These are phyloP conservation scores for Colletotrichum tabaci DNA, from an alignment of 2,329 filamentous ascomycete species.

Conservation along the genomic window DNA sequence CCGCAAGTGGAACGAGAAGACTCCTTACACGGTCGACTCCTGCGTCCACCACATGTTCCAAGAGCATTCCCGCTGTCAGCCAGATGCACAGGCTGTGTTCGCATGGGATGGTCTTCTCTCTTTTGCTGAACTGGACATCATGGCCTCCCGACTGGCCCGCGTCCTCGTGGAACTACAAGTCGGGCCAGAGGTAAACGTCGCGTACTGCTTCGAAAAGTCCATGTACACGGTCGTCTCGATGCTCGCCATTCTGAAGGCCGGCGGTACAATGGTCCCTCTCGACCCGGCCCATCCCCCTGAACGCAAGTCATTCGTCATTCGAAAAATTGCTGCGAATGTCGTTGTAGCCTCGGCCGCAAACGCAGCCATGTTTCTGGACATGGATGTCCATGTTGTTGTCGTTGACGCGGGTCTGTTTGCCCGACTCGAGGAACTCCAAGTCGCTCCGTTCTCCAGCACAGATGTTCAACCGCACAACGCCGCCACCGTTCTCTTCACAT, in stretches of 20 bases:
- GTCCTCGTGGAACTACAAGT: slow-evolving; percentile 43
- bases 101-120: slow-evolving; percentile 46
- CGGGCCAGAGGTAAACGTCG: slow-evolving; percentile 44
- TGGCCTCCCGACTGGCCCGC: slow-evolving; percentile 41
- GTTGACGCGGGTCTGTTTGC: slow-evolving; percentile 4
- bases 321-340: not conserved
- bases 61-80: not conserved
- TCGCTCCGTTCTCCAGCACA: slow-evolving; percentile 9
- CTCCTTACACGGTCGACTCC: not conserved
- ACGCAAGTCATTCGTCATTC: slow-evolving; percentile 29
- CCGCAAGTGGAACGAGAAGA: not conserved
- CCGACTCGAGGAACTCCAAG: slow-evolving; percentile 4
- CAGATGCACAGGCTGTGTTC: slow-evolving; percentile 32
- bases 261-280: slow-evolving; percentile 51
- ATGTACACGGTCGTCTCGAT: slow-evolving; percentile 48
- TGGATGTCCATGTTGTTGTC: slow-evolving; percentile 3
- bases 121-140: slow-evolving; percentile 43
- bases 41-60: slow-evolving; percentile 28
- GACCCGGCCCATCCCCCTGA: slow-evolving; percentile 44
- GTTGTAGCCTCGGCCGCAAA: slow-evolving; percentile 6
- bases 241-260: slow-evolving; percentile 51
- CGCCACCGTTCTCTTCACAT: slow-evolving; percentile 65
- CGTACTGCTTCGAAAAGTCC: slow-evolving; percentile 50
- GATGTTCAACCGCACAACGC: slow-evolving; percentile 24
- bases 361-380: not conserved